These are phyloP conservation scores for Crucibulum cyathiforme DNA, from an alignment of 1,284 basidiomycete genomes.

Conservation along the genomic window DNA sequence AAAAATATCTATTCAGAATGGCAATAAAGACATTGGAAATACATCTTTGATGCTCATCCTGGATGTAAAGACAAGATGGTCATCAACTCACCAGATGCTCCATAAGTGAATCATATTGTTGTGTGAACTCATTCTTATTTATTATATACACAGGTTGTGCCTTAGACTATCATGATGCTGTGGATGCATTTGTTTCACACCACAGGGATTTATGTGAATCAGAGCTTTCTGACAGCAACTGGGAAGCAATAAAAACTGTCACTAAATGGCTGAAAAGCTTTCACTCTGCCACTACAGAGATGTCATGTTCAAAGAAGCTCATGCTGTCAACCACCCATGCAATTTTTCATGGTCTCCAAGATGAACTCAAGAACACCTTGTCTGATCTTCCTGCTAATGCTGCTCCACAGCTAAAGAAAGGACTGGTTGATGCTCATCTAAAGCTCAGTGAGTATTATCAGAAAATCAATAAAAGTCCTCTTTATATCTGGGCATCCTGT, in stretches of 20 bases:
- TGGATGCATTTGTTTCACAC: constrained; percentile 15
- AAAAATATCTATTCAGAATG: background rate
- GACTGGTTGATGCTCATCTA: constrained; percentile 14
- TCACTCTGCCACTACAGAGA: constrained; percentile 17
- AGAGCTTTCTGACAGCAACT: constrained; percentile 15
- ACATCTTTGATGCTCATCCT: constrained; percentile 1
- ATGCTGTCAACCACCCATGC: constrained; percentile 22
- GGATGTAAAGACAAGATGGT: constrained; percentile 11
- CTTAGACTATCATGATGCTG: constrained; percentile 8
- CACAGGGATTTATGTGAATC: constrained; percentile 13
- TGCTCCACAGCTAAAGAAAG: constrained; percentile 2
- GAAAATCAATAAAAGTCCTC: constrained; percentile 18
- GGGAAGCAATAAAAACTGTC: constrained; percentile 18
- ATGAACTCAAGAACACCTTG: constrained; percentile 5
- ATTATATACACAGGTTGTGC: constrained; percentile 11
- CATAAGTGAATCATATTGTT: background rate
- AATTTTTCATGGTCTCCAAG: constrained; percentile 17
- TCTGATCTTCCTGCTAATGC: constrained; percentile 1
- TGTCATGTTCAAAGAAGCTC: constrained; percentile 21
- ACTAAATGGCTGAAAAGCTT: constrained; percentile 20
- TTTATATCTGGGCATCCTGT: constrained; percentile 17
- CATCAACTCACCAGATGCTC: constrained; percentile 21
- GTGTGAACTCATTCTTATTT: constrained; percentile 7
- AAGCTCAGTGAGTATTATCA: constrained; percentile 22
- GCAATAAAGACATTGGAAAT: background rate